Evolutionary conservation across 495 filamentous ascomycete genomes (phyloP).

Genomic region (Trichoderma virens): DNA sequence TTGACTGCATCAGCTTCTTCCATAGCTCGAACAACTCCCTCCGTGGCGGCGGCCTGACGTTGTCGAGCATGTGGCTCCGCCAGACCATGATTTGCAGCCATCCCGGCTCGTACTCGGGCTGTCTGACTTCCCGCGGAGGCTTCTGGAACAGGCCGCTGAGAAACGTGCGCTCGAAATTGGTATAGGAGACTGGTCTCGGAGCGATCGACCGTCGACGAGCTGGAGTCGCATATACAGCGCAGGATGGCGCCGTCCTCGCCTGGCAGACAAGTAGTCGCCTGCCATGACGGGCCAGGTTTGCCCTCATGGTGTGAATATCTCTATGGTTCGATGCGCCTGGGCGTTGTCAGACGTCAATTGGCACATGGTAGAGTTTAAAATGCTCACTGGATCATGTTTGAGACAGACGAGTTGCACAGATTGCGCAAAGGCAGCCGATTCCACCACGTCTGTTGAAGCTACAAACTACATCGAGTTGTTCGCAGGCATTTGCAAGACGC

Average conservation of each 20-base stretch:
- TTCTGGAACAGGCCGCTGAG: slow-evolving; percentile 50
- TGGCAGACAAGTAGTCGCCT: slow-evolving; percentile 26
- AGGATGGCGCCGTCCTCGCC: slow-evolving; percentile 18
- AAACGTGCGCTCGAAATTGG: slow-evolving; percentile 41
- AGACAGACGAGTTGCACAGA: not conserved
- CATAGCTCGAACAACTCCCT: slow-evolving; percentile 57
- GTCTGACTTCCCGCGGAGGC: slow-evolving; percentile 42
- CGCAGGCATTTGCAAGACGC: not conserved
- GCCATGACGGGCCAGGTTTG: slow-evolving; percentile 25
- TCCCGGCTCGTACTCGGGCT: slow-evolving; percentile 52
- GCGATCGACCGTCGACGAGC: slow-evolving; percentile 18
- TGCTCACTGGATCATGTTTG: slow-evolving; percentile 1
- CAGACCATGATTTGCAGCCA: slow-evolving; percentile 49
- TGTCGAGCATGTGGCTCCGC: slow-evolving; percentile 32
- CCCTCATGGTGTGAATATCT: slow-evolving; percentile 12
- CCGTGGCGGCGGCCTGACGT: slow-evolving; percentile 48
- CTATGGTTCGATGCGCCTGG: slow-evolving; percentile 3
- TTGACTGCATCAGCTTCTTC: slow-evolving; percentile 52
- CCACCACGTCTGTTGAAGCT: not conserved
- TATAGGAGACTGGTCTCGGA: slow-evolving; percentile 10
- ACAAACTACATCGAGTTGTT: not conserved
- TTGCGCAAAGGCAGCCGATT: not conserved
- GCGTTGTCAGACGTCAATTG: not conserved
- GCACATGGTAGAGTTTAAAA: not conserved
- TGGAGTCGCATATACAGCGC: slow-evolving; percentile 13